Evolutionary conservation across 148 eudicot species (phyloP), one percentile per base, ranked within the genome.

Genomic region (Limonium bicolor): DNA sequence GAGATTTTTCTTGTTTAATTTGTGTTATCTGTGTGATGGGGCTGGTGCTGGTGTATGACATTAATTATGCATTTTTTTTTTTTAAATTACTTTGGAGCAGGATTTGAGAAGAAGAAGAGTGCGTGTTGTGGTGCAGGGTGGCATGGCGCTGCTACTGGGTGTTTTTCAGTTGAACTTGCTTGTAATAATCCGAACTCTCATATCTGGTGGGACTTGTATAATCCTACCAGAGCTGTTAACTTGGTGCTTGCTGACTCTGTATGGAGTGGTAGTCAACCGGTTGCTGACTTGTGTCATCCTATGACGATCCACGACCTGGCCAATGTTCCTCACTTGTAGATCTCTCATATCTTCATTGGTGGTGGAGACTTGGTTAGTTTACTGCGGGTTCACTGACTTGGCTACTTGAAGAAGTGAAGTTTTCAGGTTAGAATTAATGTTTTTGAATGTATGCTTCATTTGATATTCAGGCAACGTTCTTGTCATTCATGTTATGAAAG

Each of bases 161-260:
- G 88, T 42, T 38, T 67, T 7, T 60, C 66, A 5, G 5, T 30
- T 42, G 55, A 64, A 10, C 69, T 58, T 65, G 76, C 76, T 10
- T 75, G 82, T 45, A 41, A 22, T 4, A 36, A 72, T 24, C 28
- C 53, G 4, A 63, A 67, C 17, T 7, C 39, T 20, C 50, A 64
- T 42, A 32, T 80, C 6, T 80, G 82, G 82, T 80, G 88, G 82
- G 82, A 75, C 46, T 62, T 68, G 4, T 69, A 66, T 60, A 80
- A 80, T 38, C 88, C 88, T 2, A 64, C 73, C 3, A 53, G 56
- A 29, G 52, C 60, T 6, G 71, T 64, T 11, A 72, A 72, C 56
- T 66, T 76, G 7, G 36, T 80, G 40, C 58, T 75, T 2, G 82
- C 82, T 16, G 60, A 75, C 17, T 80, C 82, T 0, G 73, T 61